Evolutionary conservation across 352 stramenopile genomes (phyloP).

Genomic region (Globisporangium paddicum): DNA sequence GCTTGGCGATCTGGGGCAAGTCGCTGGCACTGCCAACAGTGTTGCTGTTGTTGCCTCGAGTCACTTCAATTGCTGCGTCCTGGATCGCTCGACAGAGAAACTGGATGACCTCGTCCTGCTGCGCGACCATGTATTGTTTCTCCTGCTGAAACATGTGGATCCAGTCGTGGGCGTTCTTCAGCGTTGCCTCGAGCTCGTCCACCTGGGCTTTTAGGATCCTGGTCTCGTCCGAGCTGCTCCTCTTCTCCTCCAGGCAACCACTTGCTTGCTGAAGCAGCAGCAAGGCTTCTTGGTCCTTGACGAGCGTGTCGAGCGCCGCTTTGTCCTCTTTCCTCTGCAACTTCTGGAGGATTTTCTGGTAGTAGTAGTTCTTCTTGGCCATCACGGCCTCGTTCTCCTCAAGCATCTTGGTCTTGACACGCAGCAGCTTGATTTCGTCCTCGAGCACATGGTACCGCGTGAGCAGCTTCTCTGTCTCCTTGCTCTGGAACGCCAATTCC

Average conservation of each 20-base stretch:
- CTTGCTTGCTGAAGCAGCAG: background rate
- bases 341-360: conserved; percentile 58
- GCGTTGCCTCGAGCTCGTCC: conserved; percentile 21
- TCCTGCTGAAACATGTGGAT: conserved; percentile 45
- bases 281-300: conserved; percentile 1
- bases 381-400: conserved; percentile 49
- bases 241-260: conserved; percentile 7
- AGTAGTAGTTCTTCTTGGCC: conserved; percentile 67
- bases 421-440: conserved; percentile 35
- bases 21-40: conserved; percentile 3
- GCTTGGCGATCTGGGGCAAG: conserved; percentile 3
- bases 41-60: background rate
- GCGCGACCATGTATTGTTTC: conserved; percentile 49
- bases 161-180: conserved; percentile 39
- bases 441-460: conserved; percentile 35
- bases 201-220: conserved; percentile 13
- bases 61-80: conserved; percentile 20
- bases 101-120: conserved; percentile 63
- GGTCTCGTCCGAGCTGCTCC: conserved; percentile 7
- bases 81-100: conserved; percentile 43
- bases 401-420: conserved; percentile 41
- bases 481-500: conserved; percentile 66
- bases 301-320: conserved; percentile 1
- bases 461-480: conserved; percentile 70
- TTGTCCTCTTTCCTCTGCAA: conserved; percentile 32